Evolutionary conservation across 805 yeast genomes (phyloP).

Genomic region (Blastobotrys mokoenaii): DNA sequence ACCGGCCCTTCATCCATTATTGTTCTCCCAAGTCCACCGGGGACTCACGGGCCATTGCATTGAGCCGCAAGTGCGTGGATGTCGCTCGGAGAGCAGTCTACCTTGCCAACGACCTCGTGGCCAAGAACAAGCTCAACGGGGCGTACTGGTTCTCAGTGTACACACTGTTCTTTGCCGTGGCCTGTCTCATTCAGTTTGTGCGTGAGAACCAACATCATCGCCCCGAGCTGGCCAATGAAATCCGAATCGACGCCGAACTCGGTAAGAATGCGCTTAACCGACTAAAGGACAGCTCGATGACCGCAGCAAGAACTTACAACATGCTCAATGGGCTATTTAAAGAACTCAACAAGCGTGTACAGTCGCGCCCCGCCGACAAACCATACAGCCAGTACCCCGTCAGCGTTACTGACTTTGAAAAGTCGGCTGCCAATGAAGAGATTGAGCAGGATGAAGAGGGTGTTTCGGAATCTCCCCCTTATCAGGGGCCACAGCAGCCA

Average conservation of each 20-base stretch:
- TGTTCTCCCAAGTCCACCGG: conserved; percentile 45
- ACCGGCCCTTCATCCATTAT: conserved; percentile 84
- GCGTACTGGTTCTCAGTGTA: conserved; percentile 90
- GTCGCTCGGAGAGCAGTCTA: conserved; percentile 78
- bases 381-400: conserved; percentile 1
- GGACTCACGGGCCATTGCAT: conserved; percentile 53
- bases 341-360: conserved; percentile 19
- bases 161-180: conserved; percentile 81
- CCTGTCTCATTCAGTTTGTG: conserved; percentile 73
- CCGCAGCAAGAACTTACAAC: conserved; percentile 74
- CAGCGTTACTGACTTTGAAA: background rate
- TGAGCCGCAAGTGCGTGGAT: conserved; percentile 53
- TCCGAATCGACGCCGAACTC: conserved; percentile 67
- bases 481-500: background rate
- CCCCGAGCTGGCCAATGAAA: conserved; percentile 29
- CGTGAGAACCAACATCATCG: conserved; percentile 38
- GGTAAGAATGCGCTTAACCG: conserved; percentile 68
- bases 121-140: conserved; percentile 62
- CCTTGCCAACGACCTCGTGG: conserved; percentile 71
- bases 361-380: background rate
- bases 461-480: background rate
- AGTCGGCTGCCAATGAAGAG: background rate
- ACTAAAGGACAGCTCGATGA: conserved; percentile 64
- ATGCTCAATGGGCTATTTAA: conserved; percentile 58
- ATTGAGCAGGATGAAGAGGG: background rate